Conservation (phyloP, 2,329 filamentous ascomycete species). For the Epichloe aotearoae region DNA sequence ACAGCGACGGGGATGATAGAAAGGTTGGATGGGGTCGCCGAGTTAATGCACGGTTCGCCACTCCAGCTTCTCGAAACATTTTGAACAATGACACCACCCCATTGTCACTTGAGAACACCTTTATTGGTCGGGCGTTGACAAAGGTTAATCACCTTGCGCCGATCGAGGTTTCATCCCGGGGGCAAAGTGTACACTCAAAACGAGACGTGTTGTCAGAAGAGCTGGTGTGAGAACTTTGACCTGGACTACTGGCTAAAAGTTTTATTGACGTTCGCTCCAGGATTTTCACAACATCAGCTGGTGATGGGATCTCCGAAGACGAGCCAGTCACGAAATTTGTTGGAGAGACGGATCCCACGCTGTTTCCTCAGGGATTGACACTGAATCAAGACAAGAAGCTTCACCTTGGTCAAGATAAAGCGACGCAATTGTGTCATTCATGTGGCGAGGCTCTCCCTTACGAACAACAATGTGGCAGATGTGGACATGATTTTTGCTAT, state of each 20-base stretch:
- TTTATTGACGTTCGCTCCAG: conserved; percentile 1
- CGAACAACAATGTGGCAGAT: conserved; percentile 29
- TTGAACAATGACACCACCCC: background rate
- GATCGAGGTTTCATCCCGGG: conserved; percentile 1
- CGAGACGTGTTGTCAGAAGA: background rate
- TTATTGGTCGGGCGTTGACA: conserved; percentile 3
- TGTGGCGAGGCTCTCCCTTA: conserved; percentile 30
- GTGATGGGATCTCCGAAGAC: background rate
- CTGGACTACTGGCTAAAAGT: background rate
- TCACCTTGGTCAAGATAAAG: conserved; percentile 11
- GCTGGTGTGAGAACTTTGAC: background rate
- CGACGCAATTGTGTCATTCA: conserved; percentile 32
- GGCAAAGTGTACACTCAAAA: background rate
- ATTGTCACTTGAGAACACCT: conserved; percentile 2
- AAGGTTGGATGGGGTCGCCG: conserved; percentile 17
- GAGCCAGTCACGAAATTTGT: conserved; percentile 18
- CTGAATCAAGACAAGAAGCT: conserved; percentile 19
- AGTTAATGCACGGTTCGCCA: conserved; percentile 12
- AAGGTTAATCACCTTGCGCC: conserved; percentile 5
- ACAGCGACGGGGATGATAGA: conserved; percentile 12
- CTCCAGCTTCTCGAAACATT: conserved; percentile 13
- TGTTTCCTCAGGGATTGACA: conserved; percentile 32
- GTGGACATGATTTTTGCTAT: conserved; percentile 36
- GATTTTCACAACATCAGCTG: background rate
- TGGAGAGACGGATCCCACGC: conserved; percentile 14